Evolutionary conservation across 2,329 filamentous ascomycete genomes (phyloP), one percentile per base, ranked within the genome.

Genomic region (Amauroascus verrucosus): DNA sequence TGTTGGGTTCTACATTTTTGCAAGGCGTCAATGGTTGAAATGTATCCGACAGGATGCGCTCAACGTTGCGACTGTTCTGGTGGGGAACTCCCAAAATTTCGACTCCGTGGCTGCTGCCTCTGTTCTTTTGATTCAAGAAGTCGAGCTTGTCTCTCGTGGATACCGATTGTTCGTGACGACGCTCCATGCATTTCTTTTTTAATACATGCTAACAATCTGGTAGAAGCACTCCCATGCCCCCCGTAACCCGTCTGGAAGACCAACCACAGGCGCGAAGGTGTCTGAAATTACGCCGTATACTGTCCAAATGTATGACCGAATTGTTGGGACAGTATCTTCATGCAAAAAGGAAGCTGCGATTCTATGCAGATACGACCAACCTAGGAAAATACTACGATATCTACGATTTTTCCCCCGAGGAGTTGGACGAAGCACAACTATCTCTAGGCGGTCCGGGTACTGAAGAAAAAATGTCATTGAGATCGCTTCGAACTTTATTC

Each of bases 301-400:
- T 97, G 6, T 82, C 82, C 50, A 78, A 77, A 45, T 83, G 82
- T 56, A 81, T 95, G 57, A 77, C 77, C 37, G 79, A 84, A 13
- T 78, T 86, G 50, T 81, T 95, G 38, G 78, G 83, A 41, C 79
- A 80, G 20, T 89, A 90, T 62, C 80, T 83, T 51, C 80, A 86
- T 59, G 82, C 85, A 11, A 85, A 83, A 57, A 75, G 77, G 38
- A 76, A 76, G 2, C 74, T 97, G 18, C 84, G 84, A 64, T 79
- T 79, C 0, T 81, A 95, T 53, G 82, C 90, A 1, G 83, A 90
- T 65, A 81, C 86, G 63, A 79, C 85, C 47, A 87, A 95, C 63
- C 72, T 98, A 41, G 88, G 95, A 61, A 93, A 89, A 69, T 95
- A 95, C 65, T 86, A 93, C 62, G 91, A 97, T 64, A 85, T 91